Conservation (phyloP, 768 basidiomycete species). For the Mycena vulgaris region DNA sequence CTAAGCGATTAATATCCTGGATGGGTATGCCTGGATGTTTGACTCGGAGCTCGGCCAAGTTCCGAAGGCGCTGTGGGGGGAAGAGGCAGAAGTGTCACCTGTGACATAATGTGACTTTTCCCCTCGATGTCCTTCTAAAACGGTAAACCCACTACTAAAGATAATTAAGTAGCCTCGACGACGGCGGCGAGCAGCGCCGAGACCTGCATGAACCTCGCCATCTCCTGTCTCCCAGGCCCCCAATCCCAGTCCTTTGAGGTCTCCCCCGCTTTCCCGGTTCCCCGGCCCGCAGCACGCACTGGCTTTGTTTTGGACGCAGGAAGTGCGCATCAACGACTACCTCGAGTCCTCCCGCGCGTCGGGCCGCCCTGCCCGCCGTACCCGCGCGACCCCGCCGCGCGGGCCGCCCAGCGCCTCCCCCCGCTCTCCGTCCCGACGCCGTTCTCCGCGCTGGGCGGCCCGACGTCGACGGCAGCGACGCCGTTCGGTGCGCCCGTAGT, state of each 20-base stretch:
- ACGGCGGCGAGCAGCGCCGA: background rate
- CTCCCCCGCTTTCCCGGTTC: background rate
- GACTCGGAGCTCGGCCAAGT: too few species aligned
- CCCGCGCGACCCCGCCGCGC: conserved; percentile 51
- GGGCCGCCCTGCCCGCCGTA: conserved; percentile 52
- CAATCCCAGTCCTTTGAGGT: conserved; percentile 37
- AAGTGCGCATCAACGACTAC: conserved; percentile 57
- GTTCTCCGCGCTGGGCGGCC: conserved; percentile 5
- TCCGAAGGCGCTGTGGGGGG: too few species aligned
- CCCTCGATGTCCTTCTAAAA: conserved; percentile 9
- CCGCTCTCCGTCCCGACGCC: conserved; percentile 55
- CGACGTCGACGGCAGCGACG: too few species aligned
- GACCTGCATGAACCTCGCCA: conserved; percentile 26
- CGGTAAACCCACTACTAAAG: too few species aligned
- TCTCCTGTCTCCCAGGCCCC: conserved; percentile 5
- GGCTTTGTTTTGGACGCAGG: conserved; percentile 44
- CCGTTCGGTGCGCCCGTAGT: background rate
- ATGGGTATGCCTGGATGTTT: too few species aligned
- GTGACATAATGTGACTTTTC: too few species aligned
- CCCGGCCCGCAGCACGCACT: background rate
- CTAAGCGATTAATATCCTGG: too few species aligned
- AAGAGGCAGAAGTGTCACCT: too few species aligned
- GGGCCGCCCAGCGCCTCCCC: conserved; percentile 54
- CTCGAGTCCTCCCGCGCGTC: conserved; percentile 51
- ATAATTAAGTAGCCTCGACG: too few species aligned